A percentile compares a stretch with the other conserved stretches of the same genome.
These are phyloP conservation scores for Endoconidiophora laricicola DNA, from an alignment of 2,329 filamentous ascomycete genomes.

Conservation along the genomic window DNA sequence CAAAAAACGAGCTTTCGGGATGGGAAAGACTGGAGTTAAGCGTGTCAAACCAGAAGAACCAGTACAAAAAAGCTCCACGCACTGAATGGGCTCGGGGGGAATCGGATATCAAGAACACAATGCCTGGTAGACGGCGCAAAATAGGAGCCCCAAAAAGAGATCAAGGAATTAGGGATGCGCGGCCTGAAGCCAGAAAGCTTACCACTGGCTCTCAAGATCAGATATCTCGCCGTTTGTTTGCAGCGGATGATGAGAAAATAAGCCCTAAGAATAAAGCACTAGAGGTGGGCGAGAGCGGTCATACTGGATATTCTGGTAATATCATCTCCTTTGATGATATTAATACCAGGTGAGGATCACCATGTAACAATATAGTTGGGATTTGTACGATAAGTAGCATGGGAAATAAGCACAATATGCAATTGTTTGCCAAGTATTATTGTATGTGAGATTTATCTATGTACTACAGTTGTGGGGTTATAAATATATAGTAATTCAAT, in stretches of 20 bases:
- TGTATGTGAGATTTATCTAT: not conserved
- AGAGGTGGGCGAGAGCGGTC: conserved; percentile 14
- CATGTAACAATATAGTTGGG: not conserved
- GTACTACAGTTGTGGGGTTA: not conserved
- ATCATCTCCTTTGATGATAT: conserved; percentile 26
- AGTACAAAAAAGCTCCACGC: too few relatives aligned
- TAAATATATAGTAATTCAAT: not conserved
- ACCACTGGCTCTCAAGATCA: too few relatives aligned
- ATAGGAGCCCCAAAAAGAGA: too few relatives aligned
- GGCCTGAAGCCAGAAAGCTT: too few relatives aligned
- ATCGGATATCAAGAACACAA: too few relatives aligned
- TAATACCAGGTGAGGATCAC: not conserved
- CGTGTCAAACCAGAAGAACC: too few relatives aligned
- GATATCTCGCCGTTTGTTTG: not conserved
- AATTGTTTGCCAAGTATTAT: not conserved
- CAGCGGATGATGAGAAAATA: conserved; percentile 16
- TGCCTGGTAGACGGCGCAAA: too few relatives aligned
- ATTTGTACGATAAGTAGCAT: not conserved
- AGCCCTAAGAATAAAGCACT: conserved; percentile 4
- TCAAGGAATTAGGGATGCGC: too few relatives aligned
- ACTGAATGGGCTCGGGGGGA: too few relatives aligned
- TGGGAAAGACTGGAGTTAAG: too few relatives aligned
- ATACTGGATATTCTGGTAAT: conserved; percentile 18
- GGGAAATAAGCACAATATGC: not conserved
- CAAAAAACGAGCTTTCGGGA: too few relatives aligned